These are phyloP conservation scores for Metschnikowia santaceciliae DNA, from an alignment of 805 yeast species.

Conservation along the genomic window DNA sequence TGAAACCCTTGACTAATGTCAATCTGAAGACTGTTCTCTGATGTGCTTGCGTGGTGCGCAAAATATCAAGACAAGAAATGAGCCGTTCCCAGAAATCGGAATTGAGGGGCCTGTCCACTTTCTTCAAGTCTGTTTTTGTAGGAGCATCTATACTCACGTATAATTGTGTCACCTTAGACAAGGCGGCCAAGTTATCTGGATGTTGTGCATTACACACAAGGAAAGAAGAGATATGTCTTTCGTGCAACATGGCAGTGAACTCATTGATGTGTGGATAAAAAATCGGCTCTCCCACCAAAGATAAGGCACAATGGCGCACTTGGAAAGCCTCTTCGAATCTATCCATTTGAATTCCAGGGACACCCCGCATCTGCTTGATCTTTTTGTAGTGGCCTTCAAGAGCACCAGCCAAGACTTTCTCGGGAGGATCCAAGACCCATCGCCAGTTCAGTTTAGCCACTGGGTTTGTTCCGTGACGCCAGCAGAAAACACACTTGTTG, in stretches of 20 bases:
- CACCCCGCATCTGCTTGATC: constrained; percentile 92
- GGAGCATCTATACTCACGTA: constrained; percentile 94
- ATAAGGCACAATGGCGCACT: constrained; percentile 87
- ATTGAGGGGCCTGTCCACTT: constrained; percentile 83
- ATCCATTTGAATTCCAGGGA: constrained; percentile 88
- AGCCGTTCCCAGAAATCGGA: constrained; percentile 92
- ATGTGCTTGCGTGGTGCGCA: constrained; percentile 66
- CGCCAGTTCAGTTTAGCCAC: constrained; percentile 91
- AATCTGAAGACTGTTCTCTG: constrained; percentile 90
- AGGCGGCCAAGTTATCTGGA: constrained; percentile 70
- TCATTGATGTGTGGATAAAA: constrained; percentile 89
- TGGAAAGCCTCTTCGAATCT: constrained; percentile 87
- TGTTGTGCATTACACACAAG: constrained; percentile 95
- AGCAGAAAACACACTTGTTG: constrained; percentile 92
- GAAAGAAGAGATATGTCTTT: constrained; percentile 75
- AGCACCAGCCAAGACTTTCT: constrained; percentile 78
- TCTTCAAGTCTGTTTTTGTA: constrained; percentile 72
- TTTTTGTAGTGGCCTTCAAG: constrained; percentile 84
- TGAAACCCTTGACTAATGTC: constrained; percentile 89
- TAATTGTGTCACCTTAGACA: constrained; percentile 80
- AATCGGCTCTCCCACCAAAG: constrained; percentile 92
- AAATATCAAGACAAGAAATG: constrained; percentile 72
- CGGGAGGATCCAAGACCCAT: constrained; percentile 93
- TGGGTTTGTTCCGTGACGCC: constrained; percentile 97
- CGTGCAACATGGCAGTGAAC: constrained; percentile 77